Base-by-base conservation (phyloP, 1,284 basidiomycete species). In the Irpex lacteus region DNA sequence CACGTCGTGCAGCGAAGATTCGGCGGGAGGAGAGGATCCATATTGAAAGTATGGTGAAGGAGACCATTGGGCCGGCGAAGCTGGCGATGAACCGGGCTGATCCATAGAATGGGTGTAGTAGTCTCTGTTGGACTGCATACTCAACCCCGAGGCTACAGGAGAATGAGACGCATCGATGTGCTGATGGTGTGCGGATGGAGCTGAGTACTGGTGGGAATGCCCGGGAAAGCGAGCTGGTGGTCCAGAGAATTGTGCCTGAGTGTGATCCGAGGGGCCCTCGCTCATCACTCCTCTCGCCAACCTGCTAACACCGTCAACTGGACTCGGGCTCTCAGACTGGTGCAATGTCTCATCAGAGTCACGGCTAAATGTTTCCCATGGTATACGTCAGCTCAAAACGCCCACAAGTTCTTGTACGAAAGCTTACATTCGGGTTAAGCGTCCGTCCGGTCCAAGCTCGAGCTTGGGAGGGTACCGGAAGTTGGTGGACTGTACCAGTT, bases 401-500 rank as follows among this genome's bases (percentile, higher is more conserved):
- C 21, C 11, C 57, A 36, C n/a, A 58, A 59, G 9, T 9, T 38
- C 36, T 37, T 26, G 18, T 8, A 52, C n/a, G 13, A 19, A n/a
- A 52, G 78, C 85, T 73, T 75, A 90, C 88, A 86, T 82, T 37
- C 86, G 77, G 67, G 83, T 77, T 21, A 80, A 77, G 65, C 82
- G 82, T 55, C 86, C 85, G 66, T 90, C 88, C 3, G 83, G 82
- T 15, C 83, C 87, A 57, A 82, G 80, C 68, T 89, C 87, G 52
- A 89, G 80, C 70, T 89, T 87, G 3, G 89, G 88, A 8, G 89
- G 89, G 54, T 88, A 86, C 7, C 90, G 83, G 72, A 91, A 91
- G 71, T 89, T 90, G 34, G 87, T 88, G 52, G 87, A 79, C 61
- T 87, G 84, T 70, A 91, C 85, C 65, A 90, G 83, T 63, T 88